A percentile compares a stretch with the other conserved stretches of the same genome.
phyloP scores from a whole-genome alignment of 495 filamentous ascomycete genomes.

The Trichoderma erinaceum region DNA sequence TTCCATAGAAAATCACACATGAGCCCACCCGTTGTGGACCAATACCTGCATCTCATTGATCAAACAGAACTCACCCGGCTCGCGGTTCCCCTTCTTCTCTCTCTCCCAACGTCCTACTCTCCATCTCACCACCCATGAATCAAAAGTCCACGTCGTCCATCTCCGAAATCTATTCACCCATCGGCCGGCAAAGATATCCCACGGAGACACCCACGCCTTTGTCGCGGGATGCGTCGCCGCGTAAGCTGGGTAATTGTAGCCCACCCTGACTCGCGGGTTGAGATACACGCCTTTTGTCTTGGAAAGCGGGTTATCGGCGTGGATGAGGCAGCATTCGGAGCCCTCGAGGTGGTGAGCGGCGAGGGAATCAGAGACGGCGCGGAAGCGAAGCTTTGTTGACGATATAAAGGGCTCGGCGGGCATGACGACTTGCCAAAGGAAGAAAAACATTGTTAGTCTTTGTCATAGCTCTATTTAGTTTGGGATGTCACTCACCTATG shows the following conservation, averaged over 20 bases:
- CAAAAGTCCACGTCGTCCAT: conserved; percentile 40
- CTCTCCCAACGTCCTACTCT: conserved; percentile 37
- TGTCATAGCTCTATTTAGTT: background rate
- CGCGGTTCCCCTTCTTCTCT: conserved; percentile 34
- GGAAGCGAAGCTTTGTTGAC: conserved; percentile 51
- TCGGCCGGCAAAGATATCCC: conserved; percentile 34
- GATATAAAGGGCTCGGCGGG: conserved; percentile 54
- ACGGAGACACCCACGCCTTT: conserved; percentile 33
- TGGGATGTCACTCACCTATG: conserved; percentile 43
- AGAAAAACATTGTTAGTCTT: background rate
- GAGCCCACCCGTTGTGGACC: conserved; percentile 66
- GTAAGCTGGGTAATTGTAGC: conserved; percentile 57
- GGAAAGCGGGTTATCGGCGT: conserved; percentile 61
- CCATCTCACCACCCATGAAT: conserved; percentile 21
- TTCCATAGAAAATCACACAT: conserved; percentile 43
- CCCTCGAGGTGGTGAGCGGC: conserved; percentile 65
- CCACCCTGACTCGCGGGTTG: conserved; percentile 74
- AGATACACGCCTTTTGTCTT: conserved; percentile 58
- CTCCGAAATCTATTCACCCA: conserved; percentile 56
- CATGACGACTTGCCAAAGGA: conserved; percentile 40
- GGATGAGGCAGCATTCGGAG: conserved; percentile 79
- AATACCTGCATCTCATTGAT: conserved; percentile 85
- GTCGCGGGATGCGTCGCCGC: conserved; percentile 33
- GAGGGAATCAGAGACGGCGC: conserved; percentile 64
- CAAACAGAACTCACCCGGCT: conserved; percentile 59